Evolutionary conservation across 31 red algal genomes (phyloP).

Genomic region (Odonthalia washingtoniensis): DNA sequence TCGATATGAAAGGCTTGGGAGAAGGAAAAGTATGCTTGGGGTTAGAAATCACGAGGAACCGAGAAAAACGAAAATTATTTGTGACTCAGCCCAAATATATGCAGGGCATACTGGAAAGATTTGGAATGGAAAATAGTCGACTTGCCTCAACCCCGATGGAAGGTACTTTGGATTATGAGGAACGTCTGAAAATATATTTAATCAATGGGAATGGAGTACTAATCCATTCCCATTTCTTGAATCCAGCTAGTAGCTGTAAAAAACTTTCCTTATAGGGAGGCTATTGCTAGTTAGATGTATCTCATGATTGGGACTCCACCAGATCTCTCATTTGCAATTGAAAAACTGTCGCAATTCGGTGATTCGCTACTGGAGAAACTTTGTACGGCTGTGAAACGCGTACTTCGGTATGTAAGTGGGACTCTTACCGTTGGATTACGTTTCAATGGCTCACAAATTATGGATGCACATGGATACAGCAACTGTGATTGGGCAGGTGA

Average conservation of each 20-base stretch:
- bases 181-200: not conserved
- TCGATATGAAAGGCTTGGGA: too few species aligned
- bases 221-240: too few species aligned
- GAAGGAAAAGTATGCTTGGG: too few species aligned
- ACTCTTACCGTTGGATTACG: not conserved
- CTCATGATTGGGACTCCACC: slow-evolving; percentile 17
- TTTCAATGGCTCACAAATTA: not conserved
- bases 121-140: not conserved
- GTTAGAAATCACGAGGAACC: not conserved
- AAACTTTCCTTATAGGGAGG: not conserved
- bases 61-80: not conserved
- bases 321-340: not conserved
- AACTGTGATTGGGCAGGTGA: slow-evolving; percentile 24
- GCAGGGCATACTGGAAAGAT: not conserved
- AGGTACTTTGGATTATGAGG: not conserved
- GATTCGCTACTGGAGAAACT: not conserved
- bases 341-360: too few species aligned
- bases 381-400: slow-evolving; percentile 19
- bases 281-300: not conserved
- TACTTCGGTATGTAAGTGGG: slow-evolving; percentile 6
- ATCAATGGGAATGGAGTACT: not conserved
- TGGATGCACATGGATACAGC: not conserved
- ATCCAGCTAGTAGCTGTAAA: too few species aligned
- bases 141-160: not conserved
- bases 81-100: not conserved